Conservation (phyloP, 2,329 filamentous ascomycete species). For the Aspergillus flavus region DNA sequence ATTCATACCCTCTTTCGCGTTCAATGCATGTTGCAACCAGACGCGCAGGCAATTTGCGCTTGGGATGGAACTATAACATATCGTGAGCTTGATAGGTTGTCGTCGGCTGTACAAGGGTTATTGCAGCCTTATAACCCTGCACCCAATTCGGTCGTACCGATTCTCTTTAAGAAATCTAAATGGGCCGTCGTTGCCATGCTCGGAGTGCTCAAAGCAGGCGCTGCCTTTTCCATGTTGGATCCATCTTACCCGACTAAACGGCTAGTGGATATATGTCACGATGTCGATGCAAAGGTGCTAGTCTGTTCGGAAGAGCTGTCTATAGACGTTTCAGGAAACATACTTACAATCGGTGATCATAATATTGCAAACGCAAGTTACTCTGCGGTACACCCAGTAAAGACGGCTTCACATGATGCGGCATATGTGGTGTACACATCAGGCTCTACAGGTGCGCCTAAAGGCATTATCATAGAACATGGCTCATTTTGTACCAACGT, state of each 20-base stretch:
- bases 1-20: conserved; percentile 8
- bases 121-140: neutral
- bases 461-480: conserved; percentile 81
- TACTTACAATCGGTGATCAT: neutral
- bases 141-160: neutral
- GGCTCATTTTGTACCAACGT: conserved; percentile 28
- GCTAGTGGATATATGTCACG: conserved; percentile 29
- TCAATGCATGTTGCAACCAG: conserved; percentile 7
- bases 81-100: conserved; percentile 6
- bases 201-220: conserved; percentile 28
- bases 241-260: conserved; percentile 34
- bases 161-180: conserved; percentile 8
- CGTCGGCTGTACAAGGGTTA: neutral
- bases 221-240: conserved; percentile 32
- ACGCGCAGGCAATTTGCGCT: conserved; percentile 17
- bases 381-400: conserved; percentile 7
- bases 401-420: conserved; percentile 1
- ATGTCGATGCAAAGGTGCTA: conserved; percentile 17
- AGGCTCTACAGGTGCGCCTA: conserved; percentile 82
- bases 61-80: conserved; percentile 21
- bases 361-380: neutral
- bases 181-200: conserved; percentile 15
- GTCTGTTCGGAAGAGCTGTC: conserved; percentile 13
- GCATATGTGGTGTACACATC: conserved; percentile 61
- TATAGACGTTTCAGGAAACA: neutral